Conservation (phyloP, 371 early-diverging fungal species). For the Thermomucor indicae-seudaticae region DNA sequence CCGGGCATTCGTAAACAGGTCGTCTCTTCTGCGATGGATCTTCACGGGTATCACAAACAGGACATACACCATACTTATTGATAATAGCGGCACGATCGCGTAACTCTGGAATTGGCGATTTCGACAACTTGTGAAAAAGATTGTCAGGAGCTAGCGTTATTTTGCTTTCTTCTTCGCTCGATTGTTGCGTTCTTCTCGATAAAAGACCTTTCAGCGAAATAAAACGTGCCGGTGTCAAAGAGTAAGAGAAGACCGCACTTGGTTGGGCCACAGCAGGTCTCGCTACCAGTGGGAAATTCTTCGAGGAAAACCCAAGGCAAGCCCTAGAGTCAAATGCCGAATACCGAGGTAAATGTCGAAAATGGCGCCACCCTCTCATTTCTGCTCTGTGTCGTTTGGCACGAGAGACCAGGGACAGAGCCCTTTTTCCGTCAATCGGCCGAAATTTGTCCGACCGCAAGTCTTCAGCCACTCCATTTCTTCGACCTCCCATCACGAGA, state of each 20-base stretch:
- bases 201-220: conserved; percentile 36
- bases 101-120: conserved; percentile 71
- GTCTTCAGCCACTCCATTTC: too few relatives aligned
- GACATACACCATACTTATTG: conserved; percentile 67
- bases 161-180: conserved; percentile 6
- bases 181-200: conserved; percentile 1
- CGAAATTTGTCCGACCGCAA: too few relatives aligned
- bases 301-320: too few relatives aligned
- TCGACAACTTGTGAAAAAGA: conserved; percentile 68
- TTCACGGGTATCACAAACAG: conserved; percentile 61
- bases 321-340: too few relatives aligned
- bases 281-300: too few relatives aligned
- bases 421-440: too few relatives aligned
- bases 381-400: too few relatives aligned
- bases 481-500: too few relatives aligned
- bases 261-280: background rate
- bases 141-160: conserved; percentile 51
- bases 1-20: conserved; percentile 71
- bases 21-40: conserved; percentile 27
- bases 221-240: conserved; percentile 8
- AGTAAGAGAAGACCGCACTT: too few relatives aligned
- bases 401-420: too few relatives aligned
- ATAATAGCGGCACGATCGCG: conserved; percentile 67
- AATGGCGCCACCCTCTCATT: too few relatives aligned
- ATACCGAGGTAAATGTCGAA: too few relatives aligned